A percentile compares a stretch with the other conserved stretches of the same genome.
These are phyloP conservation scores for Sphaerulina musiva DNA, from an alignment of 2,329 filamentous ascomycete genomes.

Conservation along the genomic window DNA sequence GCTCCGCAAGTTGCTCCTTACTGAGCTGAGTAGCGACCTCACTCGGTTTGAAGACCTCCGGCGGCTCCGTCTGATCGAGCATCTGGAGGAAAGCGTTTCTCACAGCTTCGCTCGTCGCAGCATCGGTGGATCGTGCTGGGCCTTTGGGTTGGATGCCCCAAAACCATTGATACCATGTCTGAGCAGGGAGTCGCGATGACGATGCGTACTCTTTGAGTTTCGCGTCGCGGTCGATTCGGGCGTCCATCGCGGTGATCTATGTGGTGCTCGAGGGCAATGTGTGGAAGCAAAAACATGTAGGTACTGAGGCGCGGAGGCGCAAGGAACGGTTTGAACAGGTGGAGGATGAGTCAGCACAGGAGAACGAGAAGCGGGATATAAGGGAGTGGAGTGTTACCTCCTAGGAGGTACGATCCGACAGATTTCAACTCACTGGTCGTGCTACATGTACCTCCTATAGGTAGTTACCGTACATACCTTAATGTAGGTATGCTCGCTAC, in stretches of 20 bases:
- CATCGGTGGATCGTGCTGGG: conserved; percentile 23
- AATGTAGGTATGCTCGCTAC: too few species aligned
- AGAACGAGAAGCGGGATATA: too few species aligned
- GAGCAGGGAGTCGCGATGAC: conserved; percentile 16
- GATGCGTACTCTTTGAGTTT: conserved; percentile 17
- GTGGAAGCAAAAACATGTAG: too few species aligned
- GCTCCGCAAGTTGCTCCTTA: conserved; percentile 33
- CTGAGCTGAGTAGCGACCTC: conserved; percentile 44
- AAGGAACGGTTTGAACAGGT: too few species aligned
- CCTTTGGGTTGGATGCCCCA: conserved; percentile 6
- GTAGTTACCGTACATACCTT: too few species aligned
- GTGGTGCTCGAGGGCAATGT: too few species aligned
- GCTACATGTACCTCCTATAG: too few species aligned
- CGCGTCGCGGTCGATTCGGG: conserved; percentile 21
- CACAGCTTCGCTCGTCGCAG: conserved; percentile 24
- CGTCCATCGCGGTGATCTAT: conserved; percentile 16
- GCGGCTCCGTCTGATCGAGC: conserved; percentile 33
- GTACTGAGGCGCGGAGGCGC: too few species aligned
- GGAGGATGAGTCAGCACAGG: too few species aligned
- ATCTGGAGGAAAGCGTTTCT: conserved; percentile 24
- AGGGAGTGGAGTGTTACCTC: too few species aligned
- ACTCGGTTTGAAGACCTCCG: conserved; percentile 48
- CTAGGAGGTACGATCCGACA: too few species aligned
- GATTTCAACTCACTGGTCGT: too few species aligned
- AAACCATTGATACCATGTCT: conserved; percentile 24